A percentile compares a stretch with the other conserved stretches of the same genome.
Conservation (phyloP, 768 basidiomycete species). For the Xanthoconium stramineum region DNA sequence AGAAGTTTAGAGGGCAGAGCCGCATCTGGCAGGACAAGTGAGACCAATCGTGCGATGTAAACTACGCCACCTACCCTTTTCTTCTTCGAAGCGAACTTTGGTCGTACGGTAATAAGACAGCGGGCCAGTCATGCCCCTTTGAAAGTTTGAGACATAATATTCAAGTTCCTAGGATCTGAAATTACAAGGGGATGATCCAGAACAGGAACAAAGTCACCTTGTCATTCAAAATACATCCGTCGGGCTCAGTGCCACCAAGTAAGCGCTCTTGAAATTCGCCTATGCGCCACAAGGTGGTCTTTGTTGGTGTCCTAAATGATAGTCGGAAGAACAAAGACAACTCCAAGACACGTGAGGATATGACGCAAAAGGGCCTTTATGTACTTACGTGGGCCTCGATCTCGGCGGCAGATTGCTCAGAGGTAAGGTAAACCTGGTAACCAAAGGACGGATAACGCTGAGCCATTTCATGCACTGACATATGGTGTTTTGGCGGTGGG, state of each 20-base stretch:
- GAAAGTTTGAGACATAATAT: constrained; percentile 46
- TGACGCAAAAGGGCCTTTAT: background rate
- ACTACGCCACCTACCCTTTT: constrained; percentile 33
- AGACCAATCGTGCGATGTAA: background rate
- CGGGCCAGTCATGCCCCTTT: constrained; percentile 60
- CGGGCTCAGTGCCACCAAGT: background rate
- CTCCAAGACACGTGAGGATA: constrained; percentile 27
- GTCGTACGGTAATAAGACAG: constrained; percentile 75
- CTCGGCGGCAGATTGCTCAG: constrained; percentile 45
- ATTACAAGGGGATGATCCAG: background rate
- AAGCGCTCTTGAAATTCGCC: constrained; percentile 12
- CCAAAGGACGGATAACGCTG: constrained; percentile 52
- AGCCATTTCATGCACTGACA: constrained; percentile 51
- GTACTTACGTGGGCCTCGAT: constrained; percentile 55
- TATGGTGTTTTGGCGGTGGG: constrained; percentile 51
- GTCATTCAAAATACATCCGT: constrained; percentile 18
- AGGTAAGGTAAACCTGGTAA: constrained; percentile 69
- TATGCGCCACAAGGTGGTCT: background rate
- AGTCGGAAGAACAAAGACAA: constrained; percentile 17
- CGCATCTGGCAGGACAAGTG: constrained; percentile 33
- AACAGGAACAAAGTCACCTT: constrained; percentile 10
- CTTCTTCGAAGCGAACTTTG: constrained; percentile 63
- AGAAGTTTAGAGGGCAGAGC: constrained; percentile 42
- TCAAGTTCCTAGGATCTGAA: constrained; percentile 47
- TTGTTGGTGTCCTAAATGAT: constrained; percentile 3